Conservation (phyloP, 2,329 filamentous ascomycete genomes). For the Cercospora citrullina region DNA sequence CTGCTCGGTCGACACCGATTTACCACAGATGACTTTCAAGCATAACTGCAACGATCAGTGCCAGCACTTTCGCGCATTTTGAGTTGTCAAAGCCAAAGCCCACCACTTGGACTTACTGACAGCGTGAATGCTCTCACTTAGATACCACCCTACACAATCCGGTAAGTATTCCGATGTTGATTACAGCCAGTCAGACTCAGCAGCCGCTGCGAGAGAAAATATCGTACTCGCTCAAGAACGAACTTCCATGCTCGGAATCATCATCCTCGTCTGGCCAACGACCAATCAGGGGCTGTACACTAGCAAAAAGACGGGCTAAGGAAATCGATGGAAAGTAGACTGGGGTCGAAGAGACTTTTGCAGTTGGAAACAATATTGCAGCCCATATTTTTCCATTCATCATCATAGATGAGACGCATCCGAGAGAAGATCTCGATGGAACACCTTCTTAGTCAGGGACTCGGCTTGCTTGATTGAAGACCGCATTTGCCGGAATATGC, state of each 20-base stretch:
- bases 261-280: neutral
- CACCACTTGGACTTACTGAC: too few relatives aligned
- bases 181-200: neutral
- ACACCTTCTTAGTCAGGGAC: neutral
- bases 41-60: neutral
- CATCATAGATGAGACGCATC: neutral
- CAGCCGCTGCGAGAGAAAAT: neutral
- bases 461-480: neutral
- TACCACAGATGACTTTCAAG: neutral
- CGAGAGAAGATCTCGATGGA: neutral
- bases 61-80: neutral
- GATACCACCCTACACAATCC: neutral
- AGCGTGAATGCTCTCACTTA: neutral
- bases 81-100: neutral
- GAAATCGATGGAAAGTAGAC: too few relatives aligned
- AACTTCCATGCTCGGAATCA: neutral
- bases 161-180: neutral
- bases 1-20: neutral
- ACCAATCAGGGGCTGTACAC: too few relatives aligned
- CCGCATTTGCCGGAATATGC: neutral
- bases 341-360: too few relatives aligned
- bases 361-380: neutral
- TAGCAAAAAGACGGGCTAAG: too few relatives aligned
- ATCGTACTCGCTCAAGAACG: neutral
- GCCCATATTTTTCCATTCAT: neutral